Evolutionary conservation across 495 filamentous ascomycete species (phyloP).

Genomic region (Podospora pseudocomata): DNA sequence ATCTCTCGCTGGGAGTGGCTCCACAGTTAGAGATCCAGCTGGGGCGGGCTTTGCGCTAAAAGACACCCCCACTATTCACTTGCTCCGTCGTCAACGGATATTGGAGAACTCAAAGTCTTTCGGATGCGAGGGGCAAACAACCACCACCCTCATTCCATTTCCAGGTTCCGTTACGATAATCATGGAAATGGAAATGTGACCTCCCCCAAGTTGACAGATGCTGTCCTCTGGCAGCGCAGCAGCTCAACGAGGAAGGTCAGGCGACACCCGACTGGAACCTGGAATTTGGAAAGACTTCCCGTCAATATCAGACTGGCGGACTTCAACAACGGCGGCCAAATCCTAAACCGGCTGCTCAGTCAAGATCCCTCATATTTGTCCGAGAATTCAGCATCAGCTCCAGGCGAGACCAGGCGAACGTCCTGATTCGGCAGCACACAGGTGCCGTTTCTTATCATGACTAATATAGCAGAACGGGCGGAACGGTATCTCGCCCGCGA

Average conservation of each 20-base stretch:
- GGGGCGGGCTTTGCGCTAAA: neutral
- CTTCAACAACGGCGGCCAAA: neutral
- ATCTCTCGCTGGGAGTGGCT: neutral
- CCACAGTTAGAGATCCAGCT: neutral
- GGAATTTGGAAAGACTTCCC: neutral
- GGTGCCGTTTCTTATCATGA: conserved; percentile 12
- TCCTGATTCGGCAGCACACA: conserved; percentile 8
- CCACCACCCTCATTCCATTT: neutral
- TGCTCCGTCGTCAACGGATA: neutral
- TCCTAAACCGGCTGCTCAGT: neutral
- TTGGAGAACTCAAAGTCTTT: neutral
- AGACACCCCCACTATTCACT: neutral
- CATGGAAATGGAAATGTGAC: neutral
- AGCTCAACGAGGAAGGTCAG: neutral
- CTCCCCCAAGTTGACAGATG: neutral
- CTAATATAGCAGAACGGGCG: conserved; percentile 18
- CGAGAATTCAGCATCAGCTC: neutral
- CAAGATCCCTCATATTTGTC: neutral
- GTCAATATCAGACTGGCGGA: neutral
- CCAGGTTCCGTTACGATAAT: neutral
- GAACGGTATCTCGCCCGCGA: conserved; percentile 26
- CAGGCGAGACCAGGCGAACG: neutral
- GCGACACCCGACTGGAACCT: neutral
- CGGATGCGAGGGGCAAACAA: neutral
- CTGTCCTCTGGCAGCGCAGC: neutral